A percentile compares a stretch with the other conserved stretches of the same genome.
These are phyloP conservation scores for Manihot esculenta DNA, from an alignment of 441 rosid species.

Conservation along the genomic window DNA sequence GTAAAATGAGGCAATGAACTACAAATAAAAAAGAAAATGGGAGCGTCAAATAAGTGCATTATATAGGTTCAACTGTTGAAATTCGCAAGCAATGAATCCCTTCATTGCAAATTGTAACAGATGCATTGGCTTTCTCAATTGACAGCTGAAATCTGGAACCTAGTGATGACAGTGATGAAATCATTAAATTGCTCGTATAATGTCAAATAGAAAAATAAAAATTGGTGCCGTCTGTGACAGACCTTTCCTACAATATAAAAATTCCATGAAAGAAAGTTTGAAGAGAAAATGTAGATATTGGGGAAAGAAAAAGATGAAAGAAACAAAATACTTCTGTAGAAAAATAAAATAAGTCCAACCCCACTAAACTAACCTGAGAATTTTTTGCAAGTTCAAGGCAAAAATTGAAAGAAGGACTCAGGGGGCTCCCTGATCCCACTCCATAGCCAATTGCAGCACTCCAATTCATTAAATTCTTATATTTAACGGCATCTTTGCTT, in stretches of 20 bases:
- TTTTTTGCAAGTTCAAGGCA: constrained; percentile 75
- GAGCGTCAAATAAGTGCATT: constrained; percentile 15
- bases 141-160: background rate
- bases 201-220: background rate
- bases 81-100: background rate
- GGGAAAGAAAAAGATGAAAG: too few relatives aligned
- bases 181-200: background rate
- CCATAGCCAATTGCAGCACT: constrained; percentile 91
- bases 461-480: constrained; percentile 68
- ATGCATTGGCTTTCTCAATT: background rate
- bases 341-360: background rate
- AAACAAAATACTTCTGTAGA: background rate
- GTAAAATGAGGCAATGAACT: constrained; percentile 92
- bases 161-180: background rate
- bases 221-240: background rate
- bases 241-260: constrained; percentile 1
- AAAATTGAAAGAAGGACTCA: constrained; percentile 90
- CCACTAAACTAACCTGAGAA: constrained; percentile 56
- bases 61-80: background rate
- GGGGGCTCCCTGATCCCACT: constrained; percentile 79
- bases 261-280: background rate
- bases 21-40: constrained; percentile 40
- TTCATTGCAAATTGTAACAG: constrained; percentile 4
- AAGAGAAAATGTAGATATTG: constrained; percentile 10
- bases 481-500: constrained; percentile 46